A percentile compares a stretch with the other conserved stretches of the same genome.
phyloP scores from a whole-genome alignment of 768 basidiomycete species.

The Cystobasidium tubakii region DNA sequence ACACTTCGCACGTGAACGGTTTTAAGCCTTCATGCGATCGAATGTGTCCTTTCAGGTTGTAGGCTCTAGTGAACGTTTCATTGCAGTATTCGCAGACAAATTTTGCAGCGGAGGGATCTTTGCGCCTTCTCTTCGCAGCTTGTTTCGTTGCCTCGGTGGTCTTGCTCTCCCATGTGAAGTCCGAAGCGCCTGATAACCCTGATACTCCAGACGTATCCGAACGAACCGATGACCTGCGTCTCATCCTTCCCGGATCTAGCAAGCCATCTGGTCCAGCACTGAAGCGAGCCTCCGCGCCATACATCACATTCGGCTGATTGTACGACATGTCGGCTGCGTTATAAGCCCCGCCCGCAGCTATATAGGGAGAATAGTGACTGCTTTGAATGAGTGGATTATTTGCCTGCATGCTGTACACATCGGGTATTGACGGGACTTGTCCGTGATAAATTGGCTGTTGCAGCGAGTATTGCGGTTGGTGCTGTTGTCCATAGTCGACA shows the following conservation, averaged over 20 bases:
- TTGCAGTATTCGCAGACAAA: conserved; percentile 40
- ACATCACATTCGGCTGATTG: neutral
- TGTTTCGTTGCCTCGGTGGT: conserved; percentile 39
- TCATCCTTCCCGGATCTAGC: conserved; percentile 1
- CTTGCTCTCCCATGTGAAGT: conserved; percentile 32
- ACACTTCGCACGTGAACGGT: conserved; percentile 28
- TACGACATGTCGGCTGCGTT: neutral
- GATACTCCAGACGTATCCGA: conserved; percentile 22
- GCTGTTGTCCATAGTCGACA: conserved; percentile 2
- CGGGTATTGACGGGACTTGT: neutral
- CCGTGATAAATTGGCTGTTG: neutral
- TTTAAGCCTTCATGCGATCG: conserved; percentile 34
- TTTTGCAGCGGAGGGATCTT: conserved; percentile 36
- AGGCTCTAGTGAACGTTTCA: conserved; percentile 38
- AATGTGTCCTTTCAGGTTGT: conserved; percentile 39
- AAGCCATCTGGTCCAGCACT: neutral
- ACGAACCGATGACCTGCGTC: conserved; percentile 23
- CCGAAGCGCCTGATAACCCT: conserved; percentile 6
- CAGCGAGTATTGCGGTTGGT: neutral
- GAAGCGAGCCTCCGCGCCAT: neutral
- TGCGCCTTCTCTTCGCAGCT: conserved; percentile 36
- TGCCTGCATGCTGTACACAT: neutral
- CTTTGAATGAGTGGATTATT: neutral
- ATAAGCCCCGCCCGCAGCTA: neutral
- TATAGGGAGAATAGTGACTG: neutral